Evolutionary conservation across 2,329 filamentous ascomycete genomes (phyloP).

Genomic region (Tolypocladium nubicola): DNA sequence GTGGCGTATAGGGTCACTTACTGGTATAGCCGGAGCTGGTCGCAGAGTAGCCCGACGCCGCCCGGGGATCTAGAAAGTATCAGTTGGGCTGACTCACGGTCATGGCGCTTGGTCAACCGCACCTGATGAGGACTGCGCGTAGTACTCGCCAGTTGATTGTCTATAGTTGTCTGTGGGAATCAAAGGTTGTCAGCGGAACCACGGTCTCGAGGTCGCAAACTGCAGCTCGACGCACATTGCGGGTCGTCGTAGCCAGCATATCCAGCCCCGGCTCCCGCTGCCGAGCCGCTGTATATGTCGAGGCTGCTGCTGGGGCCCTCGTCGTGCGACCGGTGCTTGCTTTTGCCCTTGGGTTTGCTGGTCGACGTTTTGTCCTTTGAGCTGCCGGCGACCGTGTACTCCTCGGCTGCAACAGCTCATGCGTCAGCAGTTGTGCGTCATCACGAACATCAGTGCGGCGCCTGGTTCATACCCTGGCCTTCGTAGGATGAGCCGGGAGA

Average conservation of each 20-base stretch:
- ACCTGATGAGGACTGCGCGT: conserved; percentile 1
- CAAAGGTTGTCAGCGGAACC: not conserved
- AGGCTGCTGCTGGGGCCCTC: not conserved
- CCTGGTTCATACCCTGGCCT: not conserved
- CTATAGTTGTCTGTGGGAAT: not conserved
- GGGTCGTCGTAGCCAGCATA: not conserved
- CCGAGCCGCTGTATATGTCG: not conserved
- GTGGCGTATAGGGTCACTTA: not conserved
- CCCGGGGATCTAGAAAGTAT: not conserved
- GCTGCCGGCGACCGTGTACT: conserved; percentile 3
- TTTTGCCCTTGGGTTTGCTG: conserved; percentile 5
- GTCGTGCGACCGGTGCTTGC: conserved; percentile 5
- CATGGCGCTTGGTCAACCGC: not conserved
- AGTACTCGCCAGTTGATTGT: not conserved
- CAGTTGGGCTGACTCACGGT: not conserved
- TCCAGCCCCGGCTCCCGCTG: not conserved
- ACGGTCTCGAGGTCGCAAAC: not conserved
- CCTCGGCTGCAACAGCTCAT: not conserved
- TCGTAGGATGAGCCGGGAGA: conserved; percentile 5
- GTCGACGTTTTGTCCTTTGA: conserved; percentile 3
- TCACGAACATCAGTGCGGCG: not conserved
- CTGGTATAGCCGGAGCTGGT: not conserved
- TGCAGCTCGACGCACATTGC: not conserved
- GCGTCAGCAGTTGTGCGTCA: not conserved
- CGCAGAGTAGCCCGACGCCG: not conserved